These are phyloP conservation scores for Chrysoporthe austroafricana DNA, from an alignment of 2,329 filamentous ascomycete species.

Conservation along the genomic window DNA sequence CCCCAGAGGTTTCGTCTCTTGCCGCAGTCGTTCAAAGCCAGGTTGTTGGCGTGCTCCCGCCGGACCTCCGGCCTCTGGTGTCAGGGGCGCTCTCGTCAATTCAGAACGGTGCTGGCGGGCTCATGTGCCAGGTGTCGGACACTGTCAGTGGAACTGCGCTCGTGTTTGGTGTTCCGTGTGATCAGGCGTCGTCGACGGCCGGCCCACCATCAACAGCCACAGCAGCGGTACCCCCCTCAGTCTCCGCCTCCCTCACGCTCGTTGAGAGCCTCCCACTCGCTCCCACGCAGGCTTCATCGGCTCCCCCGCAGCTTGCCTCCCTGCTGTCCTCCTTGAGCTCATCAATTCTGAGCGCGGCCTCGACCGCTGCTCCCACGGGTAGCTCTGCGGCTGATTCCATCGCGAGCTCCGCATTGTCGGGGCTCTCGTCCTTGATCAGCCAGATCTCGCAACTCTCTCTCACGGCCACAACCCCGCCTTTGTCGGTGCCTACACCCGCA, in stretches of 20 bases:
- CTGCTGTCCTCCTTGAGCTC: conserved; percentile 25
- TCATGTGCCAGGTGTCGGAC: conserved; percentile 24
- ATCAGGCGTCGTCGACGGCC: background rate
- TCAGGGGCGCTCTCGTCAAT: conserved; percentile 18
- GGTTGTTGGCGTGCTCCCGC: conserved; percentile 21
- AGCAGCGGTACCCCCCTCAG: conserved; percentile 10
- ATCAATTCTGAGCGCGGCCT: conserved; percentile 12
- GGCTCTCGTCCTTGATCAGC: conserved; percentile 25
- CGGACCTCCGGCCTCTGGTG: conserved; percentile 23
- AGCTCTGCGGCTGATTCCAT: conserved; percentile 11
- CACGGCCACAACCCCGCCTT: conserved; percentile 5
- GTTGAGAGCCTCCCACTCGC: conserved; percentile 11
- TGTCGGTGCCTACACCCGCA: background rate
- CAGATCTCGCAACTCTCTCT: conserved; percentile 27
- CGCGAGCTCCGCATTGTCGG: conserved; percentile 21
- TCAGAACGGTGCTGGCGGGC: conserved; percentile 10
- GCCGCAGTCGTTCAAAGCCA: conserved; percentile 22
- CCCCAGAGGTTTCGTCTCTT: conserved; percentile 22
- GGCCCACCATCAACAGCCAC: background rate
- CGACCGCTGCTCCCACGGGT: background rate
- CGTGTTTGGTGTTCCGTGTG: conserved; percentile 25
- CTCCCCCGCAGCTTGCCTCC: conserved; percentile 16
- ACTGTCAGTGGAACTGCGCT: conserved; percentile 24
- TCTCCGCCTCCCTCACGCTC: conserved; percentile 22
- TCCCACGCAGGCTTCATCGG: background rate